Evolutionary conservation across 306 rosid genomes (phyloP).

Genomic region (Casuarina equisetifolia): DNA sequence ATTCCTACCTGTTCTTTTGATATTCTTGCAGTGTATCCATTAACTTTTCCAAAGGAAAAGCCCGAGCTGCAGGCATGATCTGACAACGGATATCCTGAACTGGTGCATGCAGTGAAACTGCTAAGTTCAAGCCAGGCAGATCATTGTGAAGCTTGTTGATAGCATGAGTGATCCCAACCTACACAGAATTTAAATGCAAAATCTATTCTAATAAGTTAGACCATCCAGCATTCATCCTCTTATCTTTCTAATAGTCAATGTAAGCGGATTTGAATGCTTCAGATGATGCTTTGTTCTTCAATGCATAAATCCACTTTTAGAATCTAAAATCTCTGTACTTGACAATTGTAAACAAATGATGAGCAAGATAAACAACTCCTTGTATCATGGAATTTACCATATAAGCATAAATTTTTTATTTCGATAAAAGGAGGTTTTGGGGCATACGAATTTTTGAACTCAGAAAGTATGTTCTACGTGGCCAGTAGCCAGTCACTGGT

Average conservation of each 20-base stretch:
- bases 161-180: conserved; percentile 94
- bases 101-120: conserved; percentile 95
- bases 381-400: too few species aligned
- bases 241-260: not conserved
- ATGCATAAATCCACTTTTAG: not conserved
- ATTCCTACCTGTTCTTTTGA: conserved; percentile 63
- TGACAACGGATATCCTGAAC: conserved; percentile 90
- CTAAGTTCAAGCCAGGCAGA: conserved; percentile 92
- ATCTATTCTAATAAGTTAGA: conserved; percentile 24
- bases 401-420: too few species aligned
- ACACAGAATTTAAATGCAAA: conserved; percentile 23
- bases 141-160: conserved; percentile 86
- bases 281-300: not conserved
- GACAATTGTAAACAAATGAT: not conserved
- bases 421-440: too few species aligned
- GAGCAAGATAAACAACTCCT: too few species aligned
- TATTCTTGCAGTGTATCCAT: conserved; percentile 81
- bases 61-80: conserved; percentile 99
- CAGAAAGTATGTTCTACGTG: too few species aligned
- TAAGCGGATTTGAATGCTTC: not conserved
- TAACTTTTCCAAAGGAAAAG: conserved; percentile 86
- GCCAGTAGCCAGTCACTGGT: too few species aligned
- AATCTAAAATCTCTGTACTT: not conserved
- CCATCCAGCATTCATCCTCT: conserved; percentile 12
- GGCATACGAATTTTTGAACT: too few species aligned